Base-by-base conservation (phyloP, 805 yeast species). In the Pichia nanzhaoensis region DNA sequence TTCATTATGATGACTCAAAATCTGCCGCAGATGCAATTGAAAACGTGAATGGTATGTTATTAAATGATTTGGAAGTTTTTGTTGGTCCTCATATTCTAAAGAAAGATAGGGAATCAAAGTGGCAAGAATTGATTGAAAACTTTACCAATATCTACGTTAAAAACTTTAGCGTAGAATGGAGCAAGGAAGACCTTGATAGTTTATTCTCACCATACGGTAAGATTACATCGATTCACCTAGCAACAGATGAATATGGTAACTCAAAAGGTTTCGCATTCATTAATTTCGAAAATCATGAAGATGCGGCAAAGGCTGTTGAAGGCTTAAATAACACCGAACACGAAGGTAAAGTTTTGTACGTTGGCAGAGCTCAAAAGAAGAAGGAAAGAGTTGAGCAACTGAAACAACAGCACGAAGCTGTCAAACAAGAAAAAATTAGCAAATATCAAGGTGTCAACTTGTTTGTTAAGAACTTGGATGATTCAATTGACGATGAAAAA, bases 321-420 rank as follows among this genome's bases (percentile, higher is more conserved):
- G 93, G 75, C 61, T 80, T 91, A 67, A 86, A 93, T 73, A 96
- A 84, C 66, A 73, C 69, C 58, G 98, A 93, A 65, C 68, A 83
- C 67, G 80, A 79, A 60, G 95, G 93, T 62, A 87, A 86, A 74
- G 78, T 74, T 69, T 71, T 93, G 55, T 93, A 81, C 68, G 99
- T 91, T 62, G 96, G 97, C 62, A 88, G 99, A 73, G 99, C 99
- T 58, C 99, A 93, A 77, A 91, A 89, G 89, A 91, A 89, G 80
- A 78, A 85, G 70, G 99, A 93, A 80, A 90, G 99, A 77, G 70
- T 82, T 64, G 95, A 88, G 74, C 95, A 89, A 72, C 84, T 93
- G 70, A 88, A 85, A 77, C 84, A 83, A 73, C 95, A 88, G 74
- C 83, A 87, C 74, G 98, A 93, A 73, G 79, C 85, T 57, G 82